Evolutionary conservation across 225 moss, liverwort and hornwort species (phyloP), one percentile per base, ranked within the genome.

Genomic region (Physcomitrium patens): DNA sequence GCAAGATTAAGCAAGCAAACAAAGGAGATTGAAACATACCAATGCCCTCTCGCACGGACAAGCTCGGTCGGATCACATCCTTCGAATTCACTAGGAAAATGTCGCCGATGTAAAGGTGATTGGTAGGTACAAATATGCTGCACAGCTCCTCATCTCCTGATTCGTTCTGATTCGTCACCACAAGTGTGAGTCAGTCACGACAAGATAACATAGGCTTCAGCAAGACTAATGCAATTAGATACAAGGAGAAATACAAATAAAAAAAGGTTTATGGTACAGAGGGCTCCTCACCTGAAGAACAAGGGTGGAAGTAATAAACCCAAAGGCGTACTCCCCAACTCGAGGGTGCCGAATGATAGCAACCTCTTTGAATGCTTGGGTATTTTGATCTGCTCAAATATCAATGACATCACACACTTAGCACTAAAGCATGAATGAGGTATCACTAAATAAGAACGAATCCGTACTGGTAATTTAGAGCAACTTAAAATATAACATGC

Each of bases 351-450:
- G 89, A 69, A 99, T 95, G 3, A 99, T 95, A 42, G 99, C 99
- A 65, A 99, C 95, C 82, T 99, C 99, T 77, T 99, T 95, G 67
- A 99, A 99, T n/a, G 99, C 99, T 81, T 95, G 99, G 4, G 95
- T 93, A 70, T 99, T 99, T 93, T 99, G 99, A 83, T 99, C 97
- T 99, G 87, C 56, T 22, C 62, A 73, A 68, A 43, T 19, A 15
- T 46, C 31, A 12, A 59, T 26, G 11, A 24, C 14, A 80, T 46
- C 19, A 79, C 54, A 13, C 61, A 69, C 45, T 37, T 7, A 37
- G 31, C 31, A 37, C 82, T 22, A 50, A 54, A 12, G 16, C 17
- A 73, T 79, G 47, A 53, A 1, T 19, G 57, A 17, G n/a, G 19
- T n/a, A 5, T 12, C 31, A 68, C 54, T 48, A 16, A 51, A 37